Base-by-base conservation (phyloP, 768 basidiomycete species). In the Rhodocollybia butyracea region DNA sequence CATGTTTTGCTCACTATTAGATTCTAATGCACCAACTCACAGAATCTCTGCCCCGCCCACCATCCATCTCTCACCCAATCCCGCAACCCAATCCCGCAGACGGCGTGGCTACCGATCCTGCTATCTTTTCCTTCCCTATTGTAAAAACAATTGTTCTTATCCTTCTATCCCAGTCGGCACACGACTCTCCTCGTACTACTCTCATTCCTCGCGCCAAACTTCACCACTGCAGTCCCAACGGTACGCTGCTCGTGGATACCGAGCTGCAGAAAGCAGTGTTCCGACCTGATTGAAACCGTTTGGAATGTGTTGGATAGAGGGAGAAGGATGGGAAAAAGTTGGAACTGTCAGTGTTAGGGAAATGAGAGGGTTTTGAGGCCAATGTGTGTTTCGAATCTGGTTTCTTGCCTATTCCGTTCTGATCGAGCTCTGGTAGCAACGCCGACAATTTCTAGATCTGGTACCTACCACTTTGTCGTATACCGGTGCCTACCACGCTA, bases 231-330 rank as follows among this genome's bases (percentile, higher is more conserved):
- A 0, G 69, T 82, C n/a, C 73, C 85, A 13, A 85, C 83, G 1
- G 79, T 89, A 89, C 13, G 86, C 92, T 26, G 81, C 91, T 31
- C 86, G 91, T 8, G 83, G 88, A 27, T 99, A 88, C 71, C 80
- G 83, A 26, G 68, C 78, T 2, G 84, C 84, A 39, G 95, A 99
- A 66, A 82, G 84, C 8, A 83, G 81, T 38, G 89, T 94, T 2
- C 78, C 85, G 3, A 96, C 68, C 76, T 98, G 59, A 86, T 98
- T 48, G 86, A 86, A 38, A 95, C 90, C 0, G 76, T 95, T 19
- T 96, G 86, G 86, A 90, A 86, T 64, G 78, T 89, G 32, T 71
- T 89, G n/a, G n/a, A n/a, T n/a, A n/a, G n/a, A n/a, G n/a, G n/a
- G 48, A 50, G 19, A 50, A 50, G 21, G 48, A 50, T 22, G 38